Percentiles rank a stretch among this genome's conserved stretches.
phyloP scores from a whole-genome alignment of 495 filamentous ascomycete species.

The Penicillium roqueforti region DNA sequence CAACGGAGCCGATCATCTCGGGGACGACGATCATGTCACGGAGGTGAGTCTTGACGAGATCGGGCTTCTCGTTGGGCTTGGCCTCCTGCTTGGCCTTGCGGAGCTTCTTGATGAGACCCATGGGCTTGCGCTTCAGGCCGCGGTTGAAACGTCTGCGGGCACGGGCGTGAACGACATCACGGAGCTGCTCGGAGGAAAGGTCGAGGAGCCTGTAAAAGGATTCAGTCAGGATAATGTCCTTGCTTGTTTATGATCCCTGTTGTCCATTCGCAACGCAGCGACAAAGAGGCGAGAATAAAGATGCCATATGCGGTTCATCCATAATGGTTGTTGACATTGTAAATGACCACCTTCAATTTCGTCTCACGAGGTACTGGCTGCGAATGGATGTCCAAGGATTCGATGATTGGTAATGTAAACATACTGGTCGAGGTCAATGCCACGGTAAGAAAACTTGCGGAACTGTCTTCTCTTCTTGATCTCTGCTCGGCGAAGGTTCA shows the following conservation, averaged over 20 bases:
- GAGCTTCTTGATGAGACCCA: constrained; percentile 99
- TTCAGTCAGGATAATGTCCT: constrained; percentile 19
- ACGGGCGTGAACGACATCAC: constrained; percentile 97
- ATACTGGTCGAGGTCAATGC: constrained; percentile 98
- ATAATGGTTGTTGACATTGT: background rate
- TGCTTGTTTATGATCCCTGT: constrained; percentile 18
- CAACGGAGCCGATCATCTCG: constrained; percentile 97
- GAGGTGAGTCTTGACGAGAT: constrained; percentile 97
- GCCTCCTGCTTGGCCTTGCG: constrained; percentile 99
- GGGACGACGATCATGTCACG: constrained; percentile 99
- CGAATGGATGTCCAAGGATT: constrained; percentile 39
- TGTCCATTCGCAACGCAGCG: constrained; percentile 1
- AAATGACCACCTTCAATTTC: constrained; percentile 58
- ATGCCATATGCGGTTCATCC: constrained; percentile 3
- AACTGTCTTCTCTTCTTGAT: constrained; percentile 99
- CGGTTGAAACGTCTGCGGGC: constrained; percentile 99
- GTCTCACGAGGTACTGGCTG: constrained; percentile 9
- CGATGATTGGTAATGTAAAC: constrained; percentile 35
- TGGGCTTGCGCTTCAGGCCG: constrained; percentile 98
- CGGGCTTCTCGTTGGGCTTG: constrained; percentile 99
- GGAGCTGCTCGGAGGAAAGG: constrained; percentile 96
- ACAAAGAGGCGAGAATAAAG: constrained; percentile 1
- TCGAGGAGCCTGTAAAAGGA: constrained; percentile 73
- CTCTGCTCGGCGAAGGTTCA: constrained; percentile 50
- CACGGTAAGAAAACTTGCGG: constrained; percentile 99